These are phyloP conservation scores for Neopestalotiopsis sp. DNA, from an alignment of 2,329 filamentous ascomycete species.

Conservation along the genomic window DNA sequence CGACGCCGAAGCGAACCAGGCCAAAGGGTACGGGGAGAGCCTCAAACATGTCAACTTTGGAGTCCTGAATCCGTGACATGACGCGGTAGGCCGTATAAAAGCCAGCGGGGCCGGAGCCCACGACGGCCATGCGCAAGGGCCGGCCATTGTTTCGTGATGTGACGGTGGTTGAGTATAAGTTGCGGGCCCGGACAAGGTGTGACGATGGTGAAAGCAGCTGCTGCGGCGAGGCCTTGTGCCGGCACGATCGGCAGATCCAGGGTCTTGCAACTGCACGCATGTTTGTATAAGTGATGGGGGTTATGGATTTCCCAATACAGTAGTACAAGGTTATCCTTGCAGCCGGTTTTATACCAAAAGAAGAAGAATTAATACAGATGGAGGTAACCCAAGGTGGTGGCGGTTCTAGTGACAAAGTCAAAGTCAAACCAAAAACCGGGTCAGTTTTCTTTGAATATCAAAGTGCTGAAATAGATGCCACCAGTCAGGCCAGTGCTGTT, in stretches of 20 bases:
- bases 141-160: constrained; percentile 38
- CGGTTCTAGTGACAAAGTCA: constrained; percentile 11
- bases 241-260: constrained; percentile 35
- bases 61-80: constrained; percentile 74
- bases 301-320: background rate
- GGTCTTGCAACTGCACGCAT: constrained; percentile 33
- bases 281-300: background rate
- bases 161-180: constrained; percentile 32
- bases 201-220: constrained; percentile 10
- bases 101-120: constrained; percentile 93
- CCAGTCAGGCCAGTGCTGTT: background rate
- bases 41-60: constrained; percentile 94
- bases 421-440: background rate
- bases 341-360: background rate
- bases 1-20: constrained; percentile 90
- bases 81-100: constrained; percentile 93
- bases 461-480: background rate
- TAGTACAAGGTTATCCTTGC: background rate
- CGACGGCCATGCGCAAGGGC: constrained; percentile 80
- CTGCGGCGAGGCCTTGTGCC: constrained; percentile 24
- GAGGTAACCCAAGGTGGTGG: background rate
- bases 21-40: constrained; percentile 91
- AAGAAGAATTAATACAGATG: background rate
- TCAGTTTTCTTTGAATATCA: background rate
- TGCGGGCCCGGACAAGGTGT: background rate